These are phyloP conservation scores for Fusarium sambucinum DNA, from an alignment of 2,329 filamentous ascomycete species.

Conservation along the genomic window DNA sequence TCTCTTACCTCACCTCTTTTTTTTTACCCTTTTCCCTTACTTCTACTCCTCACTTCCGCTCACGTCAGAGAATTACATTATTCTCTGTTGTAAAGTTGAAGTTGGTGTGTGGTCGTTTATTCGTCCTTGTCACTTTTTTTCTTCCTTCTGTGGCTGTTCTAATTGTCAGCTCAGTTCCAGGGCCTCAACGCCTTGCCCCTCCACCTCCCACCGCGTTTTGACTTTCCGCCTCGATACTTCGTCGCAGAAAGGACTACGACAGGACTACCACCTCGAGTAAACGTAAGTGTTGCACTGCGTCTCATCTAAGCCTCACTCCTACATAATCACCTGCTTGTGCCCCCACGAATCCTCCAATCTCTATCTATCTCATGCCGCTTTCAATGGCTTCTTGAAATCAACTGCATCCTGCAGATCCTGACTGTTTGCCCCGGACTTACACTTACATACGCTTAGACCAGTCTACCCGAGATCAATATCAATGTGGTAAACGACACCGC, in stretches of 20 bases:
- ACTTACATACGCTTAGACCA: constrained; percentile 44
- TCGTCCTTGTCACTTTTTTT: constrained; percentile 16
- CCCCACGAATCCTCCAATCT: constrained; percentile 1
- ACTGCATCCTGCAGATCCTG: constrained; percentile 22
- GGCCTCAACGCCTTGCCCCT: constrained; percentile 36
- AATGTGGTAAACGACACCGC: constrained; percentile 53
- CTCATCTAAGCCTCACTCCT: constrained; percentile 29
- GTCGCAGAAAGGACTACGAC: not conserved
- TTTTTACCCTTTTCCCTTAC: constrained; percentile 14
- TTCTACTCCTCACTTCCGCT: constrained; percentile 8
- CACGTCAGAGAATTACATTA: constrained; percentile 14
- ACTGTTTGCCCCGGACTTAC: constrained; percentile 44
- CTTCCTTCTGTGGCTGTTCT: constrained; percentile 21
- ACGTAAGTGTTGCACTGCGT: constrained; percentile 39
- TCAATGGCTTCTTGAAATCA: constrained; percentile 44
- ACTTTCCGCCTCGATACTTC: constrained; percentile 37
- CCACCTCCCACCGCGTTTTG: constrained; percentile 40
- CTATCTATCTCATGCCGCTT: constrained; percentile 1
- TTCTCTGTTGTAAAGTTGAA: constrained; percentile 29
- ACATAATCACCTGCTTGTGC: constrained; percentile 12
- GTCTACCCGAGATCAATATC: constrained; percentile 39
- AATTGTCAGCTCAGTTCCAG: constrained; percentile 19
- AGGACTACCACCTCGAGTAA: constrained; percentile 12
- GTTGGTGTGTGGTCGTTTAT: constrained; percentile 37
- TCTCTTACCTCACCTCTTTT: constrained; percentile 21